Conservation (phyloP, 495 filamentous ascomycete species). For the Bacidia gigantensis region DNA sequence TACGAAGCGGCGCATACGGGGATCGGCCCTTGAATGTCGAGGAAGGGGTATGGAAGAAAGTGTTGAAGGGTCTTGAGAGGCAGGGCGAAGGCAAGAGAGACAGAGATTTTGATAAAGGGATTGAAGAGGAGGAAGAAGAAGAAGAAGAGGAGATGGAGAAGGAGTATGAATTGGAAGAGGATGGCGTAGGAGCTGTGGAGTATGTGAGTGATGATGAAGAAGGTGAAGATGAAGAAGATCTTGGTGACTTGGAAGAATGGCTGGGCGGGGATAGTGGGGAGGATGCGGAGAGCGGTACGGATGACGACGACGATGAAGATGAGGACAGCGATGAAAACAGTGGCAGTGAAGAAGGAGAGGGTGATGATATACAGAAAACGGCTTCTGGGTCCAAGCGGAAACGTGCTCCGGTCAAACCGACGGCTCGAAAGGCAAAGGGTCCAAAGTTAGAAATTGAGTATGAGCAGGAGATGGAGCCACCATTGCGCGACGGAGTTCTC, state of each 20-base stretch:
- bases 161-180: constrained; percentile 58
- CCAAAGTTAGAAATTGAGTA: constrained; percentile 58
- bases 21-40: constrained; percentile 89
- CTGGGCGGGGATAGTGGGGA: constrained; percentile 46
- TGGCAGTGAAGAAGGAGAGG: constrained; percentile 22
- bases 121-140: constrained; percentile 69
- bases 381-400: constrained; percentile 54
- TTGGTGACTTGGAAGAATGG: constrained; percentile 67
- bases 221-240: constrained; percentile 43
- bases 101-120: constrained; percentile 70
- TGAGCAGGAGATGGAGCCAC: constrained; percentile 54
- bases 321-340: constrained; percentile 30
- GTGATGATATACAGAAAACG: constrained; percentile 31
- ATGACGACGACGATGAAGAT: constrained; percentile 36
- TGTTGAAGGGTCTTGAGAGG: constrained; percentile 76
- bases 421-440: constrained; percentile 54
- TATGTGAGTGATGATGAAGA: constrained; percentile 67
- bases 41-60: constrained; percentile 93
- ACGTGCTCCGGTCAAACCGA: constrained; percentile 38
- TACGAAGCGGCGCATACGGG: constrained; percentile 88
- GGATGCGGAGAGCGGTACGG: constrained; percentile 32
- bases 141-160: constrained; percentile 49
- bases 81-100: constrained; percentile 73
- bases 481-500: constrained; percentile 34
- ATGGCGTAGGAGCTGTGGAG: constrained; percentile 67